phyloP scores from a whole-genome alignment of 1,139 yeast genomes.

The Diutina scorzettiae region DNA sequence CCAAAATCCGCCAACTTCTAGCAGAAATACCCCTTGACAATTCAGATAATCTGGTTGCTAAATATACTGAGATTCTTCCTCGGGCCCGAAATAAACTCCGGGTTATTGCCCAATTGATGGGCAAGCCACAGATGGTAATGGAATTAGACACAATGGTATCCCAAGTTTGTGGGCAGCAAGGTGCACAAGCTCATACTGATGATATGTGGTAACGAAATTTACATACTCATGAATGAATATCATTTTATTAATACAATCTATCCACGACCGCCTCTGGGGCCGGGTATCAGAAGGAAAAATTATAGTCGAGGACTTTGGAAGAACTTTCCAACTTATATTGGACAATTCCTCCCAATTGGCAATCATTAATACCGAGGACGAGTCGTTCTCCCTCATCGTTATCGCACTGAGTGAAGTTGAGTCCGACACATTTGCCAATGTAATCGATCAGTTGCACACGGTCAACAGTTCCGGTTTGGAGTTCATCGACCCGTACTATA shows the following conservation, averaged over 20 bases:
- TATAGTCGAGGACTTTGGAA: conserved; percentile 28
- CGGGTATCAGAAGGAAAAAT: conserved; percentile 17
- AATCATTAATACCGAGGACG: conserved; percentile 43
- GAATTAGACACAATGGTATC: not conserved
- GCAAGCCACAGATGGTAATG: not conserved
- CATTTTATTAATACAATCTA: not conserved
- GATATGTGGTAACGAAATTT: conserved; percentile 1
- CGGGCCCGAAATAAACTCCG: not conserved
- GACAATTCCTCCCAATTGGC: conserved; percentile 46
- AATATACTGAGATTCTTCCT: not conserved
- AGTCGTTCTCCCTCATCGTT: conserved; percentile 36
- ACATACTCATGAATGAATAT: not conserved
- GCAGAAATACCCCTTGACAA: not conserved
- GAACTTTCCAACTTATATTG: conserved; percentile 31
- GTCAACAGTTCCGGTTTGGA: conserved; percentile 11
- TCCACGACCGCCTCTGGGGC: not conserved
- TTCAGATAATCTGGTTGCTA: not conserved
- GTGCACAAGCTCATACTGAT: not conserved
- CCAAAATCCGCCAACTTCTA: not conserved
- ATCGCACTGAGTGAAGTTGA: conserved; percentile 35
- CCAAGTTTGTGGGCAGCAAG: not conserved
- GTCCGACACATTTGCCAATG: conserved; percentile 50
- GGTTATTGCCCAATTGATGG: not conserved
- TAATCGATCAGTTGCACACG: conserved; percentile 39
- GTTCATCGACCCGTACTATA: conserved; percentile 26